phyloP scores from a whole-genome alignment of 2,329 filamentous ascomycete species.

The Penicillium sp. region DNA sequence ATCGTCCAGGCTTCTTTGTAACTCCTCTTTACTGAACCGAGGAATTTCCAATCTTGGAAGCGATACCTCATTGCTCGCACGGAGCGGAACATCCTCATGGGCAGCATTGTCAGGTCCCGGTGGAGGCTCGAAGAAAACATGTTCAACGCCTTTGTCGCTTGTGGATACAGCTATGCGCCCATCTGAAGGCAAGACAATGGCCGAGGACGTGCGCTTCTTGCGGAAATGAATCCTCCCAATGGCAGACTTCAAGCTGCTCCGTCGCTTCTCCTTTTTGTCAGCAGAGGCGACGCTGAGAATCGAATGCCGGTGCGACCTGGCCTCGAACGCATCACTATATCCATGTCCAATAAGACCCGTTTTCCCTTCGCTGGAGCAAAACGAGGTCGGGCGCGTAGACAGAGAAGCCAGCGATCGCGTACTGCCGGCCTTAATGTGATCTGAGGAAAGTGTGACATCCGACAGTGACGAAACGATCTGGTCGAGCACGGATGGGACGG shows the following conservation, averaged over 20 bases:
- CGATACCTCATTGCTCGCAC: conserved; percentile 15
- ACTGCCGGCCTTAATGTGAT: conserved; percentile 31
- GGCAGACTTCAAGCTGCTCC: conserved; percentile 33
- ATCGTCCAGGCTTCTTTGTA: conserved; percentile 36
- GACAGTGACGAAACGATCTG: conserved; percentile 32
- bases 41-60: conserved; percentile 33
- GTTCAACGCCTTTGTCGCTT: conserved; percentile 25
- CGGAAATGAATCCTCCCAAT: conserved; percentile 38
- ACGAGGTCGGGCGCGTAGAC: conserved; percentile 42
- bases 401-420: conserved; percentile 38
- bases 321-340: conserved; percentile 14
- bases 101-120: conserved; percentile 1
- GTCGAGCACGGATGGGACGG: conserved; percentile 23
- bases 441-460: conserved; percentile 32
- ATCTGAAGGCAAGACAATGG: conserved; percentile 27
- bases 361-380: conserved; percentile 36
- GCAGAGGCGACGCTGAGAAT: conserved; percentile 27
- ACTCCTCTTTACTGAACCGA: conserved; percentile 33
- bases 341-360: conserved; percentile 15
- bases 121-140: conserved; percentile 37
- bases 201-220: conserved; percentile 32
- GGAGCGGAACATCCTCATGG: not conserved
- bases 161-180: conserved; percentile 29
- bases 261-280: conserved; percentile 31
- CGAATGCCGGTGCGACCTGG: conserved; percentile 23